Evolutionary conservation across 2,329 filamentous ascomycete genomes (phyloP).

Genomic region (Fusarium citri): DNA sequence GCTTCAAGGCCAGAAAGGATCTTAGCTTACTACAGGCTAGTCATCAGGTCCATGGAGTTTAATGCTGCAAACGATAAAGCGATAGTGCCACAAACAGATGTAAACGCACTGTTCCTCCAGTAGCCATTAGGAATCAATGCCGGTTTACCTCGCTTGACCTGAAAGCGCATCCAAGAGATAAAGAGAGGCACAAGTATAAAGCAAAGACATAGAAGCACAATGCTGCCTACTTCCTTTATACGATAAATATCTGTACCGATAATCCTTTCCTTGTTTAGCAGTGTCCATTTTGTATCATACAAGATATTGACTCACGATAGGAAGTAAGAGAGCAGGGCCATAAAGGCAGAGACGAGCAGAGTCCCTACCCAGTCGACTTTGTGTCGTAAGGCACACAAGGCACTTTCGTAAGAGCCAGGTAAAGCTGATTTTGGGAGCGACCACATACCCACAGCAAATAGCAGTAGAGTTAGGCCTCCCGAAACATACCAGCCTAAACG

Average conservation of each 20-base stretch:
- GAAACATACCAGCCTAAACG: slow-evolving; percentile 58
- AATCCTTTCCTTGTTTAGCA: neutral
- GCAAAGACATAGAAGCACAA: slow-evolving; percentile 59
- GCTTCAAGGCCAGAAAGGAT: too few relatives aligned
- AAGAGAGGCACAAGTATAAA: slow-evolving; percentile 60
- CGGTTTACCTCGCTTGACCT: slow-evolving; percentile 57
- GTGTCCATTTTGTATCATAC: neutral
- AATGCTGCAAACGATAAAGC: slow-evolving; percentile 58
- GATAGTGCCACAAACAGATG: slow-evolving; percentile 63
- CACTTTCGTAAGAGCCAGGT: slow-evolving; percentile 37
- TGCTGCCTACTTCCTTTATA: slow-evolving; percentile 56
- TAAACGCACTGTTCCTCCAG: slow-evolving; percentile 69
- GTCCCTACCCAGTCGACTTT: slow-evolving; percentile 68
- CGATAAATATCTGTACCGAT: slow-evolving; percentile 53
- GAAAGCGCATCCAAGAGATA: slow-evolving; percentile 63
- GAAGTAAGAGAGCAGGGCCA: slow-evolving; percentile 63
- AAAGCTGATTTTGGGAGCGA: slow-evolving; percentile 46
- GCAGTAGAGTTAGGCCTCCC: slow-evolving; percentile 50
- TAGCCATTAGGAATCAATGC: slow-evolving; percentile 71
- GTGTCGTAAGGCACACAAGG: neutral
- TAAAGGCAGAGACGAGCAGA: slow-evolving; percentile 56
- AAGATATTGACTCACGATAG: slow-evolving; percentile 57
- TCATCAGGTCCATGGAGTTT: slow-evolving; percentile 60
- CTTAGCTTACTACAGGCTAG: slow-evolving; percentile 59
- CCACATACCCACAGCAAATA: slow-evolving; percentile 52